These are phyloP conservation scores for Kazachstania psychrophila DNA, from an alignment of 805 yeast species.

Conservation along the genomic window DNA sequence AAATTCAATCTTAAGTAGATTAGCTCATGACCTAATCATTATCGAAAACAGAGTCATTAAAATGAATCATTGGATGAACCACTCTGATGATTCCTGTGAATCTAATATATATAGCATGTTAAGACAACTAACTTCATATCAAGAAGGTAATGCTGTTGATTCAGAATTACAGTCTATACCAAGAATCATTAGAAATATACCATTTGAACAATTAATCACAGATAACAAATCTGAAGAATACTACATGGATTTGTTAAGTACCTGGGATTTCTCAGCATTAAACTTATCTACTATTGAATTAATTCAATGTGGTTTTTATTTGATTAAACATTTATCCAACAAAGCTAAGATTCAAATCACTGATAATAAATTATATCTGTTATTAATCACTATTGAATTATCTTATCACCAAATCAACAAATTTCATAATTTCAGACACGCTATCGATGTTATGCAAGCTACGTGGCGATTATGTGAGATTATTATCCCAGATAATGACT, in stretches of 20 bases:
- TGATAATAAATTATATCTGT: constrained; percentile 44
- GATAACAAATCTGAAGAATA: constrained; percentile 3
- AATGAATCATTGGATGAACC: constrained; percentile 28
- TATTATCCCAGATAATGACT: constrained; percentile 20
- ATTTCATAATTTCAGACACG: constrained; percentile 93
- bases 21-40: constrained; percentile 4
- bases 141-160: not conserved
- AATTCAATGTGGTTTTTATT: constrained; percentile 21
- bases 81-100: constrained; percentile 8
- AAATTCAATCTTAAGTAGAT: constrained; percentile 1
- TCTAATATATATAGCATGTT: constrained; percentile 25
- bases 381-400: constrained; percentile 62
- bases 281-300: constrained; percentile 20
- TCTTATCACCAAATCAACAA: constrained; percentile 79
- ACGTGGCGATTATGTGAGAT: constrained; percentile 48
- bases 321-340: constrained; percentile 16
- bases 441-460: constrained; percentile 90
- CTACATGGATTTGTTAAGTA: constrained; percentile 14
- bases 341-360: constrained; percentile 12
- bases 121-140: constrained; percentile 13
- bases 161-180: constrained; percentile 13
- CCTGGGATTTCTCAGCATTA: constrained; percentile 28
- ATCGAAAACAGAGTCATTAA: constrained; percentile 16
- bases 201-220: constrained; percentile 10
- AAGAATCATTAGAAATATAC: constrained; percentile 13